Conservation (phyloP, 176 grass and related monocot genomes). For the Eleusine indica region DNA sequence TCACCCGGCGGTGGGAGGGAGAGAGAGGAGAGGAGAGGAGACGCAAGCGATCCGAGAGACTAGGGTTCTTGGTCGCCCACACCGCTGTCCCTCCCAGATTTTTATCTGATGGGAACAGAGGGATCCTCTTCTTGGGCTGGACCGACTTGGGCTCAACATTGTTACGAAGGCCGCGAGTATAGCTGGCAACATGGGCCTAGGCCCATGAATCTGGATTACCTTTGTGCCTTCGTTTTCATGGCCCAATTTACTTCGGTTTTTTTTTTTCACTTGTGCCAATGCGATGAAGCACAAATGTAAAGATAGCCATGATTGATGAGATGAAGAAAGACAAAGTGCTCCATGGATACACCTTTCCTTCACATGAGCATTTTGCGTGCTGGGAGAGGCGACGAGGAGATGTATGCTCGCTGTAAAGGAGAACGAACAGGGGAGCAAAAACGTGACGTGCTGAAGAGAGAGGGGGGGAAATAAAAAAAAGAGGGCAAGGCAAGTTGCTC, state of each 20-base stretch:
- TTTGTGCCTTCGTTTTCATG: not conserved
- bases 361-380: not conserved
- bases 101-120: not conserved
- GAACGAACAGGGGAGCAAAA: not conserved
- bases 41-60: not conserved
- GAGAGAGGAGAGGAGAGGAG: not conserved
- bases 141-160: not conserved
- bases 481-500: not conserved
- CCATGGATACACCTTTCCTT: not conserved
- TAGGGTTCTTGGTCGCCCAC: not conserved
- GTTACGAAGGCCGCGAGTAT: too few relatives aligned
- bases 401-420: not conserved
- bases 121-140: not conserved
- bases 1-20: not conserved
- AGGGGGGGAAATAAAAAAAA: too few relatives aligned
- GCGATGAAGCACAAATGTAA: not conserved
- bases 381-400: too few relatives aligned
- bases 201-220: not conserved
- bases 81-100: not conserved
- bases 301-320: too few relatives aligned
- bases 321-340: too few relatives aligned
- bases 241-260: not conserved
- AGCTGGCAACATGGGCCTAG: not conserved
- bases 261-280: not conserved
- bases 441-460: not conserved